Percentiles rank a stretch among this genome's conserved stretches.
These are phyloP conservation scores for Corniculantispora saksenae DNA, from an alignment of 2,329 filamentous ascomycete species.

Conservation along the genomic window DNA sequence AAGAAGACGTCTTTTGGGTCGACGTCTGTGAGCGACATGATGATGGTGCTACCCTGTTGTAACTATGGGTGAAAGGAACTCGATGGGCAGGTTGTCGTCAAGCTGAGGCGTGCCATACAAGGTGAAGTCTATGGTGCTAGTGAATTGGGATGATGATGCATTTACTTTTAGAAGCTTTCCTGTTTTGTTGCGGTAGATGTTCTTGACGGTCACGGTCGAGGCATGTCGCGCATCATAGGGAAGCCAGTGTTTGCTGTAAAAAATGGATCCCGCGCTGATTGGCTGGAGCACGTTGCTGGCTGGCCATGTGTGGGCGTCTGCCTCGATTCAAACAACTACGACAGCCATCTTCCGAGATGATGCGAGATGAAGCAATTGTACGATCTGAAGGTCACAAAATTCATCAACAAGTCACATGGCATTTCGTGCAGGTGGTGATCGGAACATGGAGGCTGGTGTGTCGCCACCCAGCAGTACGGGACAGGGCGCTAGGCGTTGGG, in stretches of 20 bases:
- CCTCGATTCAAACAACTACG: too few relatives aligned
- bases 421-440: neutral
- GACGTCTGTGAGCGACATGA: conserved; percentile 18
- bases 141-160: too few relatives aligned
- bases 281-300: neutral
- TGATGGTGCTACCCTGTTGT: neutral
- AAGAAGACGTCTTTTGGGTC: conserved; percentile 18
- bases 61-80: too few relatives aligned
- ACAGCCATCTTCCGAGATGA: neutral
- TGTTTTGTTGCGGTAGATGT: too few relatives aligned
- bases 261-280: neutral
- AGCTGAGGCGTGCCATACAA: too few relatives aligned
- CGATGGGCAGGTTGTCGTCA: too few relatives aligned
- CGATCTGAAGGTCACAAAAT: neutral
- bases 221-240: neutral
- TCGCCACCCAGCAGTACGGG: neutral
- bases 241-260: neutral
- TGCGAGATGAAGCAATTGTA: too few relatives aligned
- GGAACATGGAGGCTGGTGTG: neutral
- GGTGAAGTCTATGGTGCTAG: too few relatives aligned
- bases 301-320: too few relatives aligned
- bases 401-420: neutral
- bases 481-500: neutral
- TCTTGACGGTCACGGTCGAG: too few relatives aligned
- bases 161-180: too few relatives aligned